Evolutionary conservation across 768 basidiomycete genomes (phyloP).

Genomic region (Kwoniella europaea): DNA sequence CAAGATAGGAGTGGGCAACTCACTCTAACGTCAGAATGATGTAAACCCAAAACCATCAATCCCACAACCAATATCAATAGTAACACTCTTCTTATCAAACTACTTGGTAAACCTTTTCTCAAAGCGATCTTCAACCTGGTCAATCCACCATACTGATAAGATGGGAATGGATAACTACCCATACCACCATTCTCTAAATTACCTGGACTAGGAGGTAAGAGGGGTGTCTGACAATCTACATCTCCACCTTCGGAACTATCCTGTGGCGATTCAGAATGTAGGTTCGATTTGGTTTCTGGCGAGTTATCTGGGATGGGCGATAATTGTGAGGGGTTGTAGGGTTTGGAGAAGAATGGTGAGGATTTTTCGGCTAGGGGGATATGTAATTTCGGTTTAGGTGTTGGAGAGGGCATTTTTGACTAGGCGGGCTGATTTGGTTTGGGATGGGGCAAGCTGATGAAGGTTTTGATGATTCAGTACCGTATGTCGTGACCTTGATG

Average conservation of each 20-base stretch:
- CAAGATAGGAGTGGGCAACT: not conserved
- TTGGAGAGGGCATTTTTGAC: slow-evolving; percentile 17
- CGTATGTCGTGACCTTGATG: too few relatives aligned
- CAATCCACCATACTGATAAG: not conserved
- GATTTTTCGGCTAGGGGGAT: slow-evolving; percentile 27
- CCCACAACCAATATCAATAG: not conserved
- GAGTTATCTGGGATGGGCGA: slow-evolving; percentile 26
- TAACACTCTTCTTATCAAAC: not conserved
- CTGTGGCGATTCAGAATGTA: not conserved
- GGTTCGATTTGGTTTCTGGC: not conserved
- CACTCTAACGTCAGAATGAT: not conserved
- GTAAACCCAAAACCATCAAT: slow-evolving; percentile 3
- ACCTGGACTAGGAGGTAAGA: slow-evolving; percentile 31
- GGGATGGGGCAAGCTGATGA: not conserved
- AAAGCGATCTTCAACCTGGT: slow-evolving; percentile 3
- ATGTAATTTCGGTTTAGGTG: slow-evolving; percentile 26
- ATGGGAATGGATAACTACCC: slow-evolving; percentile 34
- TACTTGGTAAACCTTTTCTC: not conserved
- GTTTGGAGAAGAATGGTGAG: slow-evolving; percentile 25
- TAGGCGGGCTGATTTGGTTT: not conserved
- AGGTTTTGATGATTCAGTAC: not conserved
- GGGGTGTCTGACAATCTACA: slow-evolving; percentile 25
- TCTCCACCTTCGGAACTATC: slow-evolving; percentile 7
- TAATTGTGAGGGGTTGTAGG: slow-evolving; percentile 19
- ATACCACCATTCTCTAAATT: slow-evolving; percentile 27